Percentiles rank a stretch among this genome's conserved stretches.
Conservation (phyloP, 2,329 filamentous ascomycete genomes). For the Neobulgaria alba region DNA sequence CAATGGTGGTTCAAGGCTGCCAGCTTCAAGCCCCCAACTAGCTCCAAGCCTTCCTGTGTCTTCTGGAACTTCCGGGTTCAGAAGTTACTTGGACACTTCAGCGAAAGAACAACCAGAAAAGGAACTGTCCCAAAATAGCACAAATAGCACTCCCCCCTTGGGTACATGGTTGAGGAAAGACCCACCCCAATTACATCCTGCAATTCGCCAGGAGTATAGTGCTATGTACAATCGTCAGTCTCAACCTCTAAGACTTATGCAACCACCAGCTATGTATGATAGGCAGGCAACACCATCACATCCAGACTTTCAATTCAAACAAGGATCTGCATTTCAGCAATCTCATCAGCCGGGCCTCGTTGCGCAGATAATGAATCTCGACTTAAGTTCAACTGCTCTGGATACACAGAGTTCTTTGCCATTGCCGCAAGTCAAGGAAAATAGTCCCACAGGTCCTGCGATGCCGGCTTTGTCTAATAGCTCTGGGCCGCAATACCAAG, state of each 20-base stretch:
- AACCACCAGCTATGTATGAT: constrained; percentile 17
- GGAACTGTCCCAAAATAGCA: constrained; percentile 2
- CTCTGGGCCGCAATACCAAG: too few relatives aligned
- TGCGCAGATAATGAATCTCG: too few relatives aligned
- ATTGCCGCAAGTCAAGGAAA: too few relatives aligned
- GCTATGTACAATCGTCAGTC: constrained; percentile 21
- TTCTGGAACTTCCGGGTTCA: neutral
- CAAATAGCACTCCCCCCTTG: neutral
- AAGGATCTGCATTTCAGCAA: neutral
- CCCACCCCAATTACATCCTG: constrained; percentile 28
- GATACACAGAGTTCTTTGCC: too few relatives aligned
- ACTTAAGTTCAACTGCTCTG: too few relatives aligned
- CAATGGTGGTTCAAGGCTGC: constrained; percentile 2
- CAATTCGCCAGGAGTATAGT: constrained; percentile 30
- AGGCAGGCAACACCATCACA: constrained; percentile 8
- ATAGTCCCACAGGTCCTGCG: too few relatives aligned
- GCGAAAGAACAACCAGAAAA: constrained; percentile 5
- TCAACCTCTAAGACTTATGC: constrained; percentile 12
- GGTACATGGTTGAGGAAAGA: constrained; percentile 24
- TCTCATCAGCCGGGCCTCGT: too few relatives aligned
- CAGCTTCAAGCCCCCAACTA: neutral
- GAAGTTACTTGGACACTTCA: constrained; percentile 3
- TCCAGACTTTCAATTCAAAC: constrained; percentile 6
- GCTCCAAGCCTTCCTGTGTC: neutral
- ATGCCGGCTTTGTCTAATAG: too few relatives aligned